Evolutionary conservation across 352 stramenopile species (phyloP), one percentile per base, ranked within the genome.

Genomic region (Globisporangium apiculatum): DNA sequence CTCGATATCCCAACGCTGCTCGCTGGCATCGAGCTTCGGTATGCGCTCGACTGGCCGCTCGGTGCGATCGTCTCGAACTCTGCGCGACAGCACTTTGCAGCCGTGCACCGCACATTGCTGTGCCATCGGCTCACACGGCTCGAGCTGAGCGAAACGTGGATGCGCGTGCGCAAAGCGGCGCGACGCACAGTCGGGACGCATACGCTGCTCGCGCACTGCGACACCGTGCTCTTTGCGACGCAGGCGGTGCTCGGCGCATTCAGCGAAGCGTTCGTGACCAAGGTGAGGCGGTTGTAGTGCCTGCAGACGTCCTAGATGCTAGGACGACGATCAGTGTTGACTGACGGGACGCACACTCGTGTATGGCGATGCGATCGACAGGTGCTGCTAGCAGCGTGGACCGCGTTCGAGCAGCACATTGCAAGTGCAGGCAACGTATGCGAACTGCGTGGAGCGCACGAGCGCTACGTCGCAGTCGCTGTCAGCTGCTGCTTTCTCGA

Each of bases 41-140:
- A 79, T 35, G 58, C 66, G 36, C 58, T 79, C 15, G 62, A 69
- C 18, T 86, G 76, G 76, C 76, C 76, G 8, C 53, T 86, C 5
- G 73, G 75, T 48, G 65, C 76, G 0, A 55, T 86, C 42, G 65
- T 86, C 54, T 80, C 72, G 9, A 62, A 70, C 3, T 47, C 64
- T 4, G 73, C 55, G 9, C 61, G 82, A 31, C 45, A 51, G 11
- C 47, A 55, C 9, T 86, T 84, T 59, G 62, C 75, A 37, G 36
- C 53, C 15, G 64, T 86, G 31, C 73, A 86, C 48, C 71, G 58
- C 12, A 75, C 79, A 50, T 60, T 86, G 10, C 63, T 86, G 40
- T 61, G 75, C 36, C 51, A 73, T 24, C 70, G 75, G 12, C 53
- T 86, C 52, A 83, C 72, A 24, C 68, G 55, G 6, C 24, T 81